Base-by-base conservation (phyloP, 306 rosid genomes). In the Cucurbita moschata region DNA sequence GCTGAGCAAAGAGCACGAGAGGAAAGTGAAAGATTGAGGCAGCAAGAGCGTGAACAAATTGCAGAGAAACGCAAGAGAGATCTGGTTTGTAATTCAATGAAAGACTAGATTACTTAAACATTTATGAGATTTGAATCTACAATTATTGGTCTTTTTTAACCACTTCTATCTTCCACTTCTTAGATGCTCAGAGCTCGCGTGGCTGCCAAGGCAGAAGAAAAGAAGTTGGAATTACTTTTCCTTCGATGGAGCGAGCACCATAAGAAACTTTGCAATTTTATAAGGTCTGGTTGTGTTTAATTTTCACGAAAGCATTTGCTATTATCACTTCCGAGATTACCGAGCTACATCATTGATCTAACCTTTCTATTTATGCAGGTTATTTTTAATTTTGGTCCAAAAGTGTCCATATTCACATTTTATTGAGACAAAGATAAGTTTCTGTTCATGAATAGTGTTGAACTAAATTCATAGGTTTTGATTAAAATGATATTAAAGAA, bases 331-430 rank as follows among this genome's bases (percentile, higher is more conserved):
- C 61, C 58, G 47, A 51, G 54, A 55, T 37, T 58, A 58, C 76
- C 8, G 77, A 18, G 70, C 63, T 70, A 51, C 65, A 21, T 47
- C 67, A 79, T 54, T 64, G 55, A 77, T 75, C 21, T 16, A 62
- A 47, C 79, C 16, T 79, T 63, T 44, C 74, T 60, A 1, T 65
- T 63, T 53, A 38, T 90, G 87, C 99, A 91, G 99, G 99, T 91
- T 94, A 91, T 84, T 89, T 91, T 89, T 91, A 87, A 81, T 89
- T 94, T 89, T 89, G 97, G 92, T 82, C 97, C 92, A 86, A 92
- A 92, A 91, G 97, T 94, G 96, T 94, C 99, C 99, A 90, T 94
- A 91, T 94, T 94, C 97, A 85, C 97, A 83, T 93, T 91, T 86
- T 88, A 88, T 83, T 90, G 86, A 85, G 92, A 84, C 91, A 68